A percentile compares a stretch with the other conserved stretches of the same genome.
Conservation (phyloP, 2,329 filamentous ascomycete genomes). For the Elsinoe ampelina region DNA sequence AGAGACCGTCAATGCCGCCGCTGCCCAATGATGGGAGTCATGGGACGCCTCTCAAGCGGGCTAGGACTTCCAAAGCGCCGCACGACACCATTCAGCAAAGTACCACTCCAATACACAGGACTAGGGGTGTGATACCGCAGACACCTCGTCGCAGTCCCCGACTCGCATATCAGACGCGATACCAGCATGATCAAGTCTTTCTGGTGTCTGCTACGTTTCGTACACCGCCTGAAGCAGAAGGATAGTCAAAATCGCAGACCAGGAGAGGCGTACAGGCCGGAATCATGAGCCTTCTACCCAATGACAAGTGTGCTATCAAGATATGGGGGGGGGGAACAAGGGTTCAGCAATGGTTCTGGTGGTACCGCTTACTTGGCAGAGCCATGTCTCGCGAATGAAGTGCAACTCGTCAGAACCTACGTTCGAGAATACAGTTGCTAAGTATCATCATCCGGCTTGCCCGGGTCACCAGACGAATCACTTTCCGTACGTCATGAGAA, state of each 20-base stretch:
- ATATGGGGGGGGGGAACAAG: too few relatives aligned
- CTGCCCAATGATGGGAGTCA: too few relatives aligned
- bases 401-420: not conserved
- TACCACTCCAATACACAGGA: not conserved
- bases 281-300: too few relatives aligned
- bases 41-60: too few relatives aligned
- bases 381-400: not conserved
- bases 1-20: too few relatives aligned
- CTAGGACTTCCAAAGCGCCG: not conserved
- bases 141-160: not conserved
- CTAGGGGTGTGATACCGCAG: not conserved
- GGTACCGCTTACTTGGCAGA: too few relatives aligned
- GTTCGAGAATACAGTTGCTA: not conserved
- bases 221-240: not conserved
- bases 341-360: too few relatives aligned
- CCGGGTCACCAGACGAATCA: not conserved
- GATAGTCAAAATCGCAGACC: not conserved
- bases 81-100: not conserved
- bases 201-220: not conserved
- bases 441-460: not conserved
- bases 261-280: too few relatives aligned
- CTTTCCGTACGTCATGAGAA: not conserved
- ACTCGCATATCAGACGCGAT: not conserved
- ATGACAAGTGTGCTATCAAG: too few relatives aligned
- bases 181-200: not conserved